phyloP scores from a whole-genome alignment of 805 yeast genomes.

The Cyberlindnera xishuangbannaensis region DNA sequence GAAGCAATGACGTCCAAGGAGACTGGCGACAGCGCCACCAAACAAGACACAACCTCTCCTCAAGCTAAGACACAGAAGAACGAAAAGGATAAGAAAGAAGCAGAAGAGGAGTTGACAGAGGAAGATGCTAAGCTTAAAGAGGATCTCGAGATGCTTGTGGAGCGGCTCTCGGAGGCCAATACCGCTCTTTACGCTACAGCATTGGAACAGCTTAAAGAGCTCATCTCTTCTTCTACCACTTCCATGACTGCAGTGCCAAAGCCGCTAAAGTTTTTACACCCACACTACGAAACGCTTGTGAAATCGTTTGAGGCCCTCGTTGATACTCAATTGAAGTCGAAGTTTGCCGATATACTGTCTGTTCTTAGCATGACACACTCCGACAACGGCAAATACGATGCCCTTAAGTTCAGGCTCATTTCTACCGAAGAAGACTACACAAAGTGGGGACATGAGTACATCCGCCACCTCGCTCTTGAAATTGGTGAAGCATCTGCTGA shows the following conservation, averaged over 20 bases:
- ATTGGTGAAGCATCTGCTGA: slow-evolving; percentile 83
- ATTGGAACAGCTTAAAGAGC: slow-evolving; percentile 64
- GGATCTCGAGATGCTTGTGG: slow-evolving; percentile 83
- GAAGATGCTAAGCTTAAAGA: slow-evolving; percentile 86
- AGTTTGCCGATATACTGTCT: slow-evolving; percentile 83
- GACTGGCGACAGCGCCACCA: too few relatives aligned
- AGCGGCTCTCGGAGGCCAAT: slow-evolving; percentile 57
- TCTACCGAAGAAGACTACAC: slow-evolving; percentile 54
- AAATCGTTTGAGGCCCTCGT: slow-evolving; percentile 66
- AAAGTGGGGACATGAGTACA: slow-evolving; percentile 97
- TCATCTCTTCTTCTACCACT: slow-evolving; percentile 87
- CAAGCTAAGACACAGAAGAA: slow-evolving; percentile 9
- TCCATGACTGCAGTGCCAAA: slow-evolving; percentile 99
- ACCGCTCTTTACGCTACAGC: slow-evolving; percentile 45
- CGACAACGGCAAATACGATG: slow-evolving; percentile 72
- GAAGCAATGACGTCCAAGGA: too few relatives aligned
- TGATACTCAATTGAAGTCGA: slow-evolving; percentile 38
- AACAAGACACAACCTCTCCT: slow-evolving; percentile 1
- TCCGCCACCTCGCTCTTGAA: slow-evolving; percentile 92
- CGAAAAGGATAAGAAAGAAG: slow-evolving; percentile 18
- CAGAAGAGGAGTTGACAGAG: slow-evolving; percentile 84
- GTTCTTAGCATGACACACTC: slow-evolving; percentile 94
- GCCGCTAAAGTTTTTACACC: slow-evolving; percentile 92
- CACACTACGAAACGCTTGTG: slow-evolving; percentile 69
- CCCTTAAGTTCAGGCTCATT: slow-evolving; percentile 70